A percentile compares a stretch with the other conserved stretches of the same genome.
phyloP scores from a whole-genome alignment of 768 basidiomycete species.

The Chalciporus pseudorubinellus region DNA sequence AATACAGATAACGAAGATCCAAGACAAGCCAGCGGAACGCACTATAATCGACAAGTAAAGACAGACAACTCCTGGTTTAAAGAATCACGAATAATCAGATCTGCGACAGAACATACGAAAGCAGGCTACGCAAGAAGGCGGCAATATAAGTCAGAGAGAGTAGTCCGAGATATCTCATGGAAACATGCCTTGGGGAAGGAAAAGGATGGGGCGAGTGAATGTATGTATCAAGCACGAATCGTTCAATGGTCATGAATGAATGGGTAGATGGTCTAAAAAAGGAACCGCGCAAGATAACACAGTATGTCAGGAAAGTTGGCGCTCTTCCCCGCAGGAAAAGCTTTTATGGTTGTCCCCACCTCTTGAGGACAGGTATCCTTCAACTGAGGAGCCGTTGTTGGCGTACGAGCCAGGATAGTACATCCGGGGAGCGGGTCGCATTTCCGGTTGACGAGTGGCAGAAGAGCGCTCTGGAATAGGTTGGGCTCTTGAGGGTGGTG shows the following conservation, averaged over 20 bases:
- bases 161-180: slow-evolving; percentile 23
- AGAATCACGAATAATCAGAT: slow-evolving; percentile 7
- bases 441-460: slow-evolving; percentile 18
- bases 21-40: slow-evolving; percentile 11
- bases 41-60: neutral
- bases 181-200: slow-evolving; percentile 6
- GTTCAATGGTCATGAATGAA: slow-evolving; percentile 12
- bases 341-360: slow-evolving; percentile 25
- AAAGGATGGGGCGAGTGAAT: neutral
- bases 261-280: slow-evolving; percentile 6
- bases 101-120: slow-evolving; percentile 23
- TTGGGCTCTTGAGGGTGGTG: slow-evolving; percentile 20
- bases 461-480: slow-evolving; percentile 18
- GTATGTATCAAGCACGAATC: slow-evolving; percentile 9
- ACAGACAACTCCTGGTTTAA: slow-evolving; percentile 3
- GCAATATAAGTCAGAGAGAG: slow-evolving; percentile 27
- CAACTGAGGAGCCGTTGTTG: slow-evolving; percentile 11
- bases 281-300: neutral
- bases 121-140: slow-evolving; percentile 24
- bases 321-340: slow-evolving; percentile 9
- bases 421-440: slow-evolving; percentile 18
- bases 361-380: slow-evolving; percentile 14
- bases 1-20: slow-evolving; percentile 29
- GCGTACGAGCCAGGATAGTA: slow-evolving; percentile 24
- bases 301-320: slow-evolving; percentile 5